These are phyloP conservation scores for Tetrahymena elliotti DNA, from an alignment of 73 alveolate genomes.

Conservation along the genomic window DNA sequence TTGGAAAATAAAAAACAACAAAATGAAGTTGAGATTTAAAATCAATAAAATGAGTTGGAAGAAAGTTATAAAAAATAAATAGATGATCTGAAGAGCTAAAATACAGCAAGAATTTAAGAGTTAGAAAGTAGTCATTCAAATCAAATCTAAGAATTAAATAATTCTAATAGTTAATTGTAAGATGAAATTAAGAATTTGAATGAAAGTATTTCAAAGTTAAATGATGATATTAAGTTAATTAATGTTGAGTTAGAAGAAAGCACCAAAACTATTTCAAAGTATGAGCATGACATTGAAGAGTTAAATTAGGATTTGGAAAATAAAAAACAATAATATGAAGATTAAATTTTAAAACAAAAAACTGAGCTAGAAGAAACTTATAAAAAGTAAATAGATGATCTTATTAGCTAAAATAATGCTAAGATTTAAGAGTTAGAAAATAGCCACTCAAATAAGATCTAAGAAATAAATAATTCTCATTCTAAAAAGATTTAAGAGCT, in stretches of 20 bases:
- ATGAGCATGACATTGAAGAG: background rate
- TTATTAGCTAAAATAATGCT: background rate
- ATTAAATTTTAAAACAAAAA: too few species aligned
- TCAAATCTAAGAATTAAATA: background rate
- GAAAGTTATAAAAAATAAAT: background rate
- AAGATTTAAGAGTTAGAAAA: background rate
- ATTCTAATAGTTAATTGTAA: background rate
- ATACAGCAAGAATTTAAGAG: background rate
- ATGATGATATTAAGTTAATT: background rate
- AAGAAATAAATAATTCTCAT: background rate
- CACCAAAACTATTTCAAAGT: background rate
- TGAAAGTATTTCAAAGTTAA: background rate
- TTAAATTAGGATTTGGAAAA: background rate
- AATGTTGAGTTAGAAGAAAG: background rate
- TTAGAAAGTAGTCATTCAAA: background rate
- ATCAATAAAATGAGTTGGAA: background rate
- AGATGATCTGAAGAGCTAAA: background rate
- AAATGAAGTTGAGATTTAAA: too few species aligned
- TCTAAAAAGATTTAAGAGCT: background rate
- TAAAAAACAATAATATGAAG: background rate
- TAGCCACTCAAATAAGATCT: background rate
- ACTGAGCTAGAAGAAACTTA: background rate
- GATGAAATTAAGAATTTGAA: background rate
- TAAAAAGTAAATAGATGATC: background rate
- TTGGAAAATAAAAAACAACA: background rate